Evolutionary conservation across 2,329 filamentous ascomycete species (phyloP).

Genomic region (Diaporthe nobilis): DNA sequence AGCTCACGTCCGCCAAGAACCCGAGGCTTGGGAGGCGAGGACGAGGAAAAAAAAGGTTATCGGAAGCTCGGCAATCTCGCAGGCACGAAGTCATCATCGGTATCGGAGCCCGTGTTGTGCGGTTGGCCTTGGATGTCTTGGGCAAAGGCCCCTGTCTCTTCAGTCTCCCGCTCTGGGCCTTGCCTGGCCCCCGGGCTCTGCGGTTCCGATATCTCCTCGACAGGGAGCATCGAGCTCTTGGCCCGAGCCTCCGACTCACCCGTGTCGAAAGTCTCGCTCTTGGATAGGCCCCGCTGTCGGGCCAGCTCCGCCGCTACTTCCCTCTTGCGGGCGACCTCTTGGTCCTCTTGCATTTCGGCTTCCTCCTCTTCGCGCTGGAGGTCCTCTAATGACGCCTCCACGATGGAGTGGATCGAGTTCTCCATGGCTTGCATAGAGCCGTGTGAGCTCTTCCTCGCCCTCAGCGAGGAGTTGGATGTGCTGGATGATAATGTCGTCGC

Average conservation of each 20-base stretch:
- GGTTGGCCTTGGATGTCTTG: conserved; percentile 30
- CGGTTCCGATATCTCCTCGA: conserved; percentile 49
- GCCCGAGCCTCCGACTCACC: conserved; percentile 53
- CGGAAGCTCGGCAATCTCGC: conserved; percentile 71
- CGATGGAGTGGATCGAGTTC: conserved; percentile 54
- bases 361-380: conserved; percentile 63
- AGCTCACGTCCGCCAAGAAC: background rate
- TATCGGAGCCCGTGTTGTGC: conserved; percentile 38
- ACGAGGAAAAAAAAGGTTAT: conserved; percentile 45
- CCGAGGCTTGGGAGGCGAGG: background rate
- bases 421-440: conserved; percentile 52
- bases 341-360: conserved; percentile 66
- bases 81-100: conserved; percentile 63
- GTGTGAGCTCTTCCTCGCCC: conserved; percentile 45
- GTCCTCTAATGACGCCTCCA: conserved; percentile 64
- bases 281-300: conserved; percentile 60
- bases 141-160: conserved; percentile 38
- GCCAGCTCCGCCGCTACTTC: conserved; percentile 67
- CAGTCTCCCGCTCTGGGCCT: conserved; percentile 47
- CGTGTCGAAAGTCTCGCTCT: conserved; percentile 50
- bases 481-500: conserved; percentile 69
- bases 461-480: conserved; percentile 47
- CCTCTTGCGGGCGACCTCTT: conserved; percentile 66
- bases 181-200: conserved; percentile 40
- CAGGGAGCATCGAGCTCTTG: conserved; percentile 49